Base-by-base conservation (phyloP, 495 filamentous ascomycete genomes). In the Talaromyces nanjingensis region DNA sequence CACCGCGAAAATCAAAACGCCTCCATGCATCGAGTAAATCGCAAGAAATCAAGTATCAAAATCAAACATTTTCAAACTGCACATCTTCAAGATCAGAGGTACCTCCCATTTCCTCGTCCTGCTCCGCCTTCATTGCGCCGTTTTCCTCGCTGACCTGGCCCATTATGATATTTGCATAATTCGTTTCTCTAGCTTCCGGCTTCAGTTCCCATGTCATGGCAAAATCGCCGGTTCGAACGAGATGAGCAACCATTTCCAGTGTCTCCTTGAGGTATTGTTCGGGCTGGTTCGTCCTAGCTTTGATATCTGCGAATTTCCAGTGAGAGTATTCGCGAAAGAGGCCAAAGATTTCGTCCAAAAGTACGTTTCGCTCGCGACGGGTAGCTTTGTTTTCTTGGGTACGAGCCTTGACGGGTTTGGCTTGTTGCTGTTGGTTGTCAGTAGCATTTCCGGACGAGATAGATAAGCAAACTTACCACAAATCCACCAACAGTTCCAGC, bases 251-350 rank as follows among this genome's bases (percentile, higher is more conserved):
- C 72, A 91, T 84, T 63, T 92, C 89, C 64, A 98, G 73, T 1
- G 85, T 88, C 73, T 96, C 84, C 65, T 92, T 92, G 57, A 98
- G 85, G 72, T 92, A 98, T 4, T 89, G 87, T 71, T 98, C 94
- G 0, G 94, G 94, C 77, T 98, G 94, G 59, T 84, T 79, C 34
- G 93, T 81, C 65, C 78, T 74, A 22, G 81, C 77, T 65, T 90
- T 89, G 66, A 98, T 83, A 0, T 85, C 83, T 68, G 89, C 92
- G 79, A 98, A 88, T 18, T 89, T 83, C 93, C 93, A 98, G 75
- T 92, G 97, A 60, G 84, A 84, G 79, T 89, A 96, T 59, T 86
- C 74, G 34, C 86, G 83, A 84, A 98, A 98, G 70, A 86, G 89
- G 16, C 79, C 72, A 78, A 91, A 92, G 64, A 98, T 86, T 49